A percentile compares a stretch with the other conserved stretches of the same genome.
phyloP scores from a whole-genome alignment of 176 grass and related monocot genomes.

The Aegilops speltoides region DNA sequence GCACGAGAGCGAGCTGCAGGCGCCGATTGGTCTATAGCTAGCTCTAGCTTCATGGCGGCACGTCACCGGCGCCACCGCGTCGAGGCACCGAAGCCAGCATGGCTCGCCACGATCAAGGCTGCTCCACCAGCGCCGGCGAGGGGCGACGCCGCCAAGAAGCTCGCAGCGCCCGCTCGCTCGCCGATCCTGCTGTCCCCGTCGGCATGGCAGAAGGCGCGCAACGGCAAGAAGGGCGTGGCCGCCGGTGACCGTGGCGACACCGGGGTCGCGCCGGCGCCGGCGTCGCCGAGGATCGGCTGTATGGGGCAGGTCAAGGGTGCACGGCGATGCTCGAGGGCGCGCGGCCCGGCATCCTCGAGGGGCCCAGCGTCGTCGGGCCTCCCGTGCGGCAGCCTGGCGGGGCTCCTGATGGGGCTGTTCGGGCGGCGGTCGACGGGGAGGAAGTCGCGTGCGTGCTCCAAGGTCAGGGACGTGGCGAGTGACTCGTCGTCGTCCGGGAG shows the following conservation, averaged over 20 bases:
- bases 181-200: slow-evolving; percentile 36
- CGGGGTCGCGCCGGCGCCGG: slow-evolving; percentile 16
- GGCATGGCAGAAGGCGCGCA: slow-evolving; percentile 18
- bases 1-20: background rate
- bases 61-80: slow-evolving; percentile 16
- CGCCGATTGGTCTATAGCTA: background rate
- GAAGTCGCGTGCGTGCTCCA: slow-evolving; percentile 18
- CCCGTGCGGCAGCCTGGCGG: slow-evolving; percentile 2
- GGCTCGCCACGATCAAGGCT: slow-evolving; percentile 19
- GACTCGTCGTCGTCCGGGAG: slow-evolving; percentile 4
- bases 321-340: background rate
- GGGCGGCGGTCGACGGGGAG: slow-evolving; percentile 4
- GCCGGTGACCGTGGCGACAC: background rate
- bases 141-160: slow-evolving; percentile 16
- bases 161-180: background rate
- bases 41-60: slow-evolving; percentile 20
- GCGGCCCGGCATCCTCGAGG: background rate
- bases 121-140: background rate
- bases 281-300: slow-evolving; percentile 51
- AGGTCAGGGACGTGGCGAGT: slow-evolving; percentile 35
- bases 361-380: background rate
- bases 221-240: background rate
- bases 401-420: slow-evolving; percentile 25
- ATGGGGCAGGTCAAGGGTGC: slow-evolving; percentile 50
- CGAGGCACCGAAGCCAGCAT: slow-evolving; percentile 30